These are phyloP conservation scores for Starmerella apicola DNA, from an alignment of 805 yeast genomes.

Conservation along the genomic window DNA sequence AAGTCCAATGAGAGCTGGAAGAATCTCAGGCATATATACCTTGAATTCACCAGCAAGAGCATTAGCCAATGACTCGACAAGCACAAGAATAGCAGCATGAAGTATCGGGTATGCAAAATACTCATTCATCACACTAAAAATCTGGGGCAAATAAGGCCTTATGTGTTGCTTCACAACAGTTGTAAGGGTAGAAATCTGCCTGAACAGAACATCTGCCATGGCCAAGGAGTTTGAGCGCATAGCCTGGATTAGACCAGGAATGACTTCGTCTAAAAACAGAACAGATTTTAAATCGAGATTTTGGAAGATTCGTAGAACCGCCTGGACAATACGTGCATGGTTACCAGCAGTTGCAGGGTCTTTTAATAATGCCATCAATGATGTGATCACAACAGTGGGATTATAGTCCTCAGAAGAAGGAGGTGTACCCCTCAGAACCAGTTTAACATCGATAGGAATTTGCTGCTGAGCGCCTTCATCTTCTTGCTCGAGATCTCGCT, in stretches of 20 bases:
- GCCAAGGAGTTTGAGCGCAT: slow-evolving; percentile 63
- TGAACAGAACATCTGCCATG: slow-evolving; percentile 76
- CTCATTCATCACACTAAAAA: slow-evolving; percentile 63
- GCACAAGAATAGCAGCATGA: slow-evolving; percentile 65
- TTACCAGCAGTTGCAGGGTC: slow-evolving; percentile 77
- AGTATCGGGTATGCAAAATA: slow-evolving; percentile 51
- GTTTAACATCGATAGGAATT: slow-evolving; percentile 79
- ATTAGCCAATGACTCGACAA: slow-evolving; percentile 71
- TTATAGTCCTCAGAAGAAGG: slow-evolving; percentile 85
- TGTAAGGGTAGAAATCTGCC: slow-evolving; percentile 70
- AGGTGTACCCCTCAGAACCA: slow-evolving; percentile 85
- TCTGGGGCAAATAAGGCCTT: slow-evolving; percentile 63
- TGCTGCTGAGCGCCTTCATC: slow-evolving; percentile 53
- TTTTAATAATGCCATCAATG: slow-evolving; percentile 67
- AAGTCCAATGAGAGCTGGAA: slow-evolving; percentile 63
- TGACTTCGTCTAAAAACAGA: slow-evolving; percentile 72
- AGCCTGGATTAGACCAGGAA: slow-evolving; percentile 76
- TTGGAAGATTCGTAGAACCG: slow-evolving; percentile 81
- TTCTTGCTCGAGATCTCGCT: slow-evolving; percentile 42
- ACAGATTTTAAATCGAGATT: slow-evolving; percentile 82
- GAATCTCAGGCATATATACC: slow-evolving; percentile 60
- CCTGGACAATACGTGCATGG: slow-evolving; percentile 87
- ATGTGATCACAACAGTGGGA: slow-evolving; percentile 86
- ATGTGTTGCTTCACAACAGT: slow-evolving; percentile 81
- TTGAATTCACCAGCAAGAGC: slow-evolving; percentile 91